These are phyloP conservation scores for Apophysomyces variabilis DNA, from an alignment of 371 early-diverging fungal species.

Conservation along the genomic window DNA sequence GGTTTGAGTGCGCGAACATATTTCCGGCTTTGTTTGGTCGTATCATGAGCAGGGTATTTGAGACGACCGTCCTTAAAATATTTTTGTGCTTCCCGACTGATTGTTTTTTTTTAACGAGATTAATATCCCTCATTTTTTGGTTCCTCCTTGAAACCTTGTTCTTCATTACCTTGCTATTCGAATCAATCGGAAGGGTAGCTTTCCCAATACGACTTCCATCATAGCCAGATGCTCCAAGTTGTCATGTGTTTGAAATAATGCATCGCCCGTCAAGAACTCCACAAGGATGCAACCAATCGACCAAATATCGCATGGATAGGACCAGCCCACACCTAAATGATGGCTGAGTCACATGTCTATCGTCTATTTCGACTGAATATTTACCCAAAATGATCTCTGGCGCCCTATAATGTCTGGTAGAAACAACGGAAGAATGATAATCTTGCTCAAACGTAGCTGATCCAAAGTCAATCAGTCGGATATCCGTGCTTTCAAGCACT, in stretches of 20 bases:
- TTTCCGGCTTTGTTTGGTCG: slow-evolving; percentile 56
- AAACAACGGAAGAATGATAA: slow-evolving; percentile 87
- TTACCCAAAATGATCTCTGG: slow-evolving; percentile 93
- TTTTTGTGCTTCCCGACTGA: slow-evolving; percentile 44
- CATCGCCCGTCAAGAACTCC: slow-evolving; percentile 94
- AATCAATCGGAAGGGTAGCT: slow-evolving; percentile 48
- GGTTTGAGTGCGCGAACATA: slow-evolving; percentile 60
- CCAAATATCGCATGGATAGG: slow-evolving; percentile 97
- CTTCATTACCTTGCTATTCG: slow-evolving; percentile 42
- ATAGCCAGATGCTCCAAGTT: slow-evolving; percentile 79
- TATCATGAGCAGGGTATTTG: slow-evolving; percentile 61
- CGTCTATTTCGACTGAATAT: slow-evolving; percentile 2
- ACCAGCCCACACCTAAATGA: slow-evolving; percentile 79
- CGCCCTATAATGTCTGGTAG: slow-evolving; percentile 95
- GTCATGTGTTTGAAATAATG: slow-evolving; percentile 93
- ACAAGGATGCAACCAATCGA: slow-evolving; percentile 96
- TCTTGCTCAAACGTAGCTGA: slow-evolving; percentile 94
- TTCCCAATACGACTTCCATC: slow-evolving; percentile 73
- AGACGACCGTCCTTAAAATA: slow-evolving; percentile 54
- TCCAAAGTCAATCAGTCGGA: slow-evolving; percentile 96
- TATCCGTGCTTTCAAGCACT: slow-evolving; percentile 72
- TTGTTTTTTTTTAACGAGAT: not conserved
- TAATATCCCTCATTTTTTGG: not conserved
- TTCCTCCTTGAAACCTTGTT: not conserved
- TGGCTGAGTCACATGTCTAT: not conserved